A percentile compares a stretch with the other conserved stretches of the same genome.
phyloP scores from a whole-genome alignment of 441 rosid genomes.

The Viola pubescens region DNA sequence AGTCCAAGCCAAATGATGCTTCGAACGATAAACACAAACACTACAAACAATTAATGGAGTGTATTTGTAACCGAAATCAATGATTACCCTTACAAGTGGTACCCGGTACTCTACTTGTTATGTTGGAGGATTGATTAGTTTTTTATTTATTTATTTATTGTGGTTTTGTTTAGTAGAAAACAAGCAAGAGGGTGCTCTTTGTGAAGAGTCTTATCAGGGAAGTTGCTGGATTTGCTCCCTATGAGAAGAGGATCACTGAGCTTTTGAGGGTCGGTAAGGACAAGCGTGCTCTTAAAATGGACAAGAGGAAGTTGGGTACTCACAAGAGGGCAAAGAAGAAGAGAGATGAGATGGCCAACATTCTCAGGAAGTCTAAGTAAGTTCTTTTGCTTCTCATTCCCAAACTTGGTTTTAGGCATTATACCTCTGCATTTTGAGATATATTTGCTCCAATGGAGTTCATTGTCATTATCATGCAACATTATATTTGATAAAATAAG shows the following conservation, averaged over 20 bases:
- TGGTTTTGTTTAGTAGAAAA: slow-evolving; percentile 22
- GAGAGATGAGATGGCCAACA: slow-evolving; percentile 57
- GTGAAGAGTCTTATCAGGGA: slow-evolving; percentile 49
- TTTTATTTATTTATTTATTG: no score
- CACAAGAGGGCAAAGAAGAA: slow-evolving; percentile 67
- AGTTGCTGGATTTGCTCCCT: slow-evolving; percentile 66
- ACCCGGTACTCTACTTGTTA: background rate
- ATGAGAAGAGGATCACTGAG: slow-evolving; percentile 59
- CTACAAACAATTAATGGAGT: no score
- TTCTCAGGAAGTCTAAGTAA: slow-evolving; percentile 52
- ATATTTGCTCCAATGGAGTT: no score
- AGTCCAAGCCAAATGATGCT: no score
- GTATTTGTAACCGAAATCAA: no score
- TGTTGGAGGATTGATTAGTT: background rate
- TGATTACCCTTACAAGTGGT: no score
- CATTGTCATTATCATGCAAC: no score
- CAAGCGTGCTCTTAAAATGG: slow-evolving; percentile 51
- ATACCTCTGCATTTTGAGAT: no score
- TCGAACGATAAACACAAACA: no score
- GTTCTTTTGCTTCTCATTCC: background rate
- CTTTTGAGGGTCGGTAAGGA: slow-evolving; percentile 60
- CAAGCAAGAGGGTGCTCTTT: slow-evolving; percentile 54
- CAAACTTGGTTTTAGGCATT: no score
- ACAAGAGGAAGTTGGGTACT: slow-evolving; percentile 54
- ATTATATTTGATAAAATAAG: background rate